Base-by-base conservation (phyloP, 1,139 yeast genomes). In the Yamadazyma blattariae region DNA sequence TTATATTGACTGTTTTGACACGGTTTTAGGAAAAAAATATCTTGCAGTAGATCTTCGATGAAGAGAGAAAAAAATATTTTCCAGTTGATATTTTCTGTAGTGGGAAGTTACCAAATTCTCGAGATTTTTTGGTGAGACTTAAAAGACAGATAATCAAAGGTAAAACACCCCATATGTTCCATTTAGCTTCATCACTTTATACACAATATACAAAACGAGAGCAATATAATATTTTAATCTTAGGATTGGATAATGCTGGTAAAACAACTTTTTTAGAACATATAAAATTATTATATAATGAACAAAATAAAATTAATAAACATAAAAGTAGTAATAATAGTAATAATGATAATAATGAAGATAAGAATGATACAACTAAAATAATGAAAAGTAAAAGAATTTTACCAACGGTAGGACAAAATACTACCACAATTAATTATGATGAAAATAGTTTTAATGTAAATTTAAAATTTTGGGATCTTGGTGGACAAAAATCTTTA, bases 171-270 rank as follows among this genome's bases (percentile, higher is more conserved):
- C n/a, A n/a, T 17, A 70, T 70, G 76, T 70, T 70, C 45, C 76
- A 70, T 44, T 53, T 70, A 32, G 76, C 71, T 15, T 65, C 72
- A 27, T 68, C 75, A 19, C 51, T 70, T 33, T 70, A 70, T 46
- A 65, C 74, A 5, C 74, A 69, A 47, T 70, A 68, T 48, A 67
- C 74, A 41, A 65, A 67, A 47, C 56, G 74, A 37, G 76, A 70
- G 43, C 74, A 69, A 52, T 70, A 70, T 48, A 69, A 70, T 41
- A 77, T 92, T 4, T 69, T 92, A 28, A 85, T 92, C 27, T 67
- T 92, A 21, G 98, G 98, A 13, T 73, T 92, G 30, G 97, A 92
- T 59, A 89, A 90, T 65, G 96, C 97, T 0, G 98, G 98, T 3
- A 92, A 92, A 57, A 90, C 97, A 13, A 67, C 76, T 8, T 69